Percentiles rank a stretch among this genome's conserved stretches.
Evolutionary conservation across 805 yeast species (phyloP).

Genomic region (Peterozyma toletana): DNA sequence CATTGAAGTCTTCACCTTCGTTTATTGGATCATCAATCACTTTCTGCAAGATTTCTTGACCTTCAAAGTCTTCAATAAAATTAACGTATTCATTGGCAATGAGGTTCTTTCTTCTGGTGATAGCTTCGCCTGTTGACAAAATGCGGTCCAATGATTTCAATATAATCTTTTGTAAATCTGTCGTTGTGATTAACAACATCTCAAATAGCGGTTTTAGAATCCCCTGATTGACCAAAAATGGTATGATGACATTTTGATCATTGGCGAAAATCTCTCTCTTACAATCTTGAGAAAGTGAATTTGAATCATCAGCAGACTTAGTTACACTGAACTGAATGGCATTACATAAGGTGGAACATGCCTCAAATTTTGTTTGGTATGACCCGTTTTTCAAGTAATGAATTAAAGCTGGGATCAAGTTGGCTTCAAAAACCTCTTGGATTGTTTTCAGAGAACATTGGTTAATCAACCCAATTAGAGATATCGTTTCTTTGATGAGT

Average conservation of each 20-base stretch:
- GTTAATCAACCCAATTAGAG: slow-evolving; percentile 4
- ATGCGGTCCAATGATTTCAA: slow-evolving; percentile 7
- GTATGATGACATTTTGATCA: slow-evolving; percentile 1
- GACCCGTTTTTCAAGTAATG: slow-evolving; percentile 4
- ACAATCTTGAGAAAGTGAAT: too few relatives aligned
- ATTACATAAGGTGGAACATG: slow-evolving; percentile 7
- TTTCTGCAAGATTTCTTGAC: slow-evolving; percentile 4
- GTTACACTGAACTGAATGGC: slow-evolving; percentile 7
- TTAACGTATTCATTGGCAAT: slow-evolving; percentile 3
- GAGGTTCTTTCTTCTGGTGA: neutral
- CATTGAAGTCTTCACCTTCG: slow-evolving; percentile 1
- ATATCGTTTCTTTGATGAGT: slow-evolving; percentile 6
- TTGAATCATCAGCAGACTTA: neutral
- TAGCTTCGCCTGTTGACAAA: slow-evolving; percentile 7
- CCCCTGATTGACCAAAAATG: slow-evolving; percentile 8
- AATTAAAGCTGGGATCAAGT: slow-evolving; percentile 7
- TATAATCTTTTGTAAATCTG: slow-evolving; percentile 2
- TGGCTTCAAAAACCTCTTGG: slow-evolving; percentile 5
- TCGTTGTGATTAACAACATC: slow-evolving; percentile 1
- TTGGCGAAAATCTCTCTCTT: too few relatives aligned
- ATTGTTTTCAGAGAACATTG: slow-evolving; percentile 6
- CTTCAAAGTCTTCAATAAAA: slow-evolving; percentile 6
- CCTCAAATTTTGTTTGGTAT: neutral
- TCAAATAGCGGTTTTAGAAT: slow-evolving; percentile 5
- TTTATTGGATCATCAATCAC: slow-evolving; percentile 3